These are phyloP conservation scores for Rhodamnia argentea DNA, from an alignment of 345 rosid genomes.

Conservation along the genomic window DNA sequence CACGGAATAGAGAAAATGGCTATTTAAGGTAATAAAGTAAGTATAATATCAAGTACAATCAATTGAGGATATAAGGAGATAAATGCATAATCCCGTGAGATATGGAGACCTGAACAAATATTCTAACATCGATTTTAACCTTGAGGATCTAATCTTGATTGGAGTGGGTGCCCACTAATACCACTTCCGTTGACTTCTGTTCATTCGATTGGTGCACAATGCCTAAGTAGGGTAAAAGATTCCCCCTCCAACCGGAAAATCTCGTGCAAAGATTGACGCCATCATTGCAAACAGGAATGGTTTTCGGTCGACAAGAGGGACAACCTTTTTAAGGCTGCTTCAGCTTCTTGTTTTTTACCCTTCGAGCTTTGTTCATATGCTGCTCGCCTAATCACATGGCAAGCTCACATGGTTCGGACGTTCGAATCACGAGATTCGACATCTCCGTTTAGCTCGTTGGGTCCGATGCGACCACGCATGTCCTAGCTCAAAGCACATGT, in stretches of 20 bases:
- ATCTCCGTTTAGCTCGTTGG: not conserved
- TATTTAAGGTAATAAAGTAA: too few species aligned
- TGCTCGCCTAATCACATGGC: not conserved
- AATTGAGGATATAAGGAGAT: too few species aligned
- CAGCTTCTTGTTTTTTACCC: not conserved
- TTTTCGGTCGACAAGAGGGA: not conserved
- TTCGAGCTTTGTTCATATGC: not conserved
- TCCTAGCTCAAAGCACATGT: not conserved
- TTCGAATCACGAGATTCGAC: not conserved
- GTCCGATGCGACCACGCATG: not conserved
- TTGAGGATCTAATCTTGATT: not conserved
- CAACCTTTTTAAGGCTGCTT: not conserved
- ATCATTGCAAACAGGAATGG: not conserved
- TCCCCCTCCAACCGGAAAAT: not conserved
- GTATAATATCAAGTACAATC: too few species aligned
- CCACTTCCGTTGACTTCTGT: not conserved
- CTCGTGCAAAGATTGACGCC: not conserved
- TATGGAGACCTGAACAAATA: too few species aligned
- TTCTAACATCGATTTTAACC: too few species aligned
- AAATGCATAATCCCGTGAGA: too few species aligned
- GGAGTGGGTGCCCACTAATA: not conserved
- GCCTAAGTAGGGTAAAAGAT: not conserved
- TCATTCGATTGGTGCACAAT: not conserved
- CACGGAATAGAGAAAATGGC: too few species aligned
- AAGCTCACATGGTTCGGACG: not conserved